These are phyloP conservation scores for Phlyctochytrium arcticum DNA, from an alignment of 192 early-diverging fungal genomes.

Conservation along the genomic window DNA sequence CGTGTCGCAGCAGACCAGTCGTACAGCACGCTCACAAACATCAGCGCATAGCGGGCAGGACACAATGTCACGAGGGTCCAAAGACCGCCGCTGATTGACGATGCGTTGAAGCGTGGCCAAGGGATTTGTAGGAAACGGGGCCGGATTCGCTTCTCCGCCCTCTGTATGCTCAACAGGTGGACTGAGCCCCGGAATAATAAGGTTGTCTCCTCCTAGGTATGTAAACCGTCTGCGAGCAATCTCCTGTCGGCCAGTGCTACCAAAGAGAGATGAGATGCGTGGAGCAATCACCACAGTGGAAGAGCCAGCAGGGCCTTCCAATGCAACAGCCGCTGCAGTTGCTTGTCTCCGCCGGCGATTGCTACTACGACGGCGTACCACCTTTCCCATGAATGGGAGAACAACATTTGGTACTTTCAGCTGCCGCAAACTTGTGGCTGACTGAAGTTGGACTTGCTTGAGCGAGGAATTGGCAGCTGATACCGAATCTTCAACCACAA, in stretches of 20 bases:
- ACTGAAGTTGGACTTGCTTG: background rate
- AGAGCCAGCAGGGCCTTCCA: background rate
- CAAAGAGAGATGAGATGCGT: constrained; percentile 17
- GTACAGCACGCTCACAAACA: constrained; percentile 21
- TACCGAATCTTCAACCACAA: too few species aligned
- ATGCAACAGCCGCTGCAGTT: background rate
- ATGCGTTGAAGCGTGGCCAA: too few species aligned
- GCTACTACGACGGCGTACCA: too few species aligned
- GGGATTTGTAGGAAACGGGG: too few species aligned
- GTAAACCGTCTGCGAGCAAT: constrained; percentile 15
- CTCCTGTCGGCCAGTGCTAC: constrained; percentile 4
- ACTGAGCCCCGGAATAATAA: background rate
- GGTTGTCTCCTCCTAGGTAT: constrained; percentile 17
- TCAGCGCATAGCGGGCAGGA: constrained; percentile 26
- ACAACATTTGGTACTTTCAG: too few species aligned
- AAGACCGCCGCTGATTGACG: too few species aligned
- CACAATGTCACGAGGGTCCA: constrained; percentile 17
- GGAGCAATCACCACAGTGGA: constrained; percentile 13
- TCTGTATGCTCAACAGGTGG: background rate
- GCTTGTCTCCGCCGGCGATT: too few species aligned
- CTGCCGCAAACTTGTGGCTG: background rate
- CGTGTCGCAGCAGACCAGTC: constrained; percentile 15
- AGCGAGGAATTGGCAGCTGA: background rate
- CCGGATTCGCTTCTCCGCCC: background rate
- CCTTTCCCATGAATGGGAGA: too few species aligned